A percentile compares a stretch with the other conserved stretches of the same genome.
These are phyloP conservation scores for Anisogramma anomala DNA, from an alignment of 2,329 filamentous ascomycete genomes.

Conservation along the genomic window DNA sequence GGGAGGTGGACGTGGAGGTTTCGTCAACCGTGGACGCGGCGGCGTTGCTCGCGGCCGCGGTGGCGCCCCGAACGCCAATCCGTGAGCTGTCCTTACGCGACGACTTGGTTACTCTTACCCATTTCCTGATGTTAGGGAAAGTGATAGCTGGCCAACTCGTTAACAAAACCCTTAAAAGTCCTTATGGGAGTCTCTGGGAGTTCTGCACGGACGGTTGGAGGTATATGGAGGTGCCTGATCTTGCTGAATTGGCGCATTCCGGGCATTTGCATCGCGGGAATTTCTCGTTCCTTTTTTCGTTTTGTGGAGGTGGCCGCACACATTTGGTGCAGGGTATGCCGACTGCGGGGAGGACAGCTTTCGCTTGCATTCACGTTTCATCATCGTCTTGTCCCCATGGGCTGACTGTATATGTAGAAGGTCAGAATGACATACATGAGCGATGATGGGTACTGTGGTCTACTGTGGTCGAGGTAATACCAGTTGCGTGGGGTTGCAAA, in stretches of 20 bases:
- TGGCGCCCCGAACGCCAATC: constrained; percentile 40
- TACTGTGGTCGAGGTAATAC: constrained; percentile 2
- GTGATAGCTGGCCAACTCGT: constrained; percentile 5
- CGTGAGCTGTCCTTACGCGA: constrained; percentile 23
- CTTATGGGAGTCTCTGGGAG: constrained; percentile 14
- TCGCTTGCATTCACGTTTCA: constrained; percentile 8
- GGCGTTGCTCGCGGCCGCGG: constrained; percentile 55
- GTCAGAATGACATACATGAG: constrained; percentile 11
- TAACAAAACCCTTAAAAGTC: constrained; percentile 10
- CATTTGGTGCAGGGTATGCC: constrained; percentile 1
- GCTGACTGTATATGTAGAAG: constrained; percentile 13
- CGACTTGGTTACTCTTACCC: no score
- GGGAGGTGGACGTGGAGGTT: constrained; percentile 52
- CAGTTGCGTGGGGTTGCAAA: constrained; percentile 1
- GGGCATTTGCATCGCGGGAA: constrained; percentile 13
- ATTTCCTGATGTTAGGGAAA: background rate
- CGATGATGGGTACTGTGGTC: constrained; percentile 9
- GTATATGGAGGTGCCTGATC: constrained; percentile 12
- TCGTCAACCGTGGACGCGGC: constrained; percentile 50
- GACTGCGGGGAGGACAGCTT: background rate
- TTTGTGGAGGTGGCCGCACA: background rate
- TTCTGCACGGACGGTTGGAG: constrained; percentile 14
- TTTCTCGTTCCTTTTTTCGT: background rate
- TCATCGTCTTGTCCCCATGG: constrained; percentile 9
- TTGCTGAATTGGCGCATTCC: constrained; percentile 14